Base-by-base conservation (phyloP, 2,329 filamentous ascomycete species). In the Massarina eburnea region DNA sequence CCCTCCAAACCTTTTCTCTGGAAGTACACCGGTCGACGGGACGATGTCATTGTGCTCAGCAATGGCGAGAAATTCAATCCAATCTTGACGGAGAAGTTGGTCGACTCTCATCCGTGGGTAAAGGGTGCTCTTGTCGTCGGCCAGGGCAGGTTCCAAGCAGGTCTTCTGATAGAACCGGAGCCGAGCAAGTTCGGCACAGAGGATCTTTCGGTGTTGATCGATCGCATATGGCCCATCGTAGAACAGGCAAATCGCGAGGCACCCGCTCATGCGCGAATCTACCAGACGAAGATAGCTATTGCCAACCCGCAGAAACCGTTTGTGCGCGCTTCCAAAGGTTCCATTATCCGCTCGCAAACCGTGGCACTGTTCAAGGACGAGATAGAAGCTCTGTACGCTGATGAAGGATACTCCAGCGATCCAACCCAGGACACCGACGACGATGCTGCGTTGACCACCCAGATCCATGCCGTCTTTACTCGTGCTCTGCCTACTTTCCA, bases 181-280 rank as follows among this genome's bases (percentile, higher is more conserved):
- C 37, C 49, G n/a, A 45, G 59, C 0, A 5, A 43, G 0, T 18
- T 32, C 3, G 54, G 45, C 35, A 44, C 17, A 2, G 46, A 61
- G 5, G 49, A 54, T 12, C 39, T 76, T 0, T 48, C n/a, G n/a
- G n/a, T n/a, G n/a, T n/a, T n/a, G n/a, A n/a, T 78, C 1, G 70
- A 78, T 3, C 65, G 65, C 27, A 72, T 80, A 6, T 79, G 76
- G 76, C 62, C 67, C 0, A 66, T 56, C 0, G 68, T 80, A 0
- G 65, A 77, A 41, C 50, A 58, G 17, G 75, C 75, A 0, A 79
- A 79, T 30, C 51, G n/a, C 58, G 41, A 57, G 1, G 59, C 68
- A 18, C 58, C 68, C 2, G 66, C 70, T 27, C 71, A 76, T 50
- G 64, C 64, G 32, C 2, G 69, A 72, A 32, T 52, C 80, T 66